Percentiles rank a stretch among this genome's conserved stretches.
These are phyloP conservation scores for Russula brevipes DNA, from an alignment of 768 basidiomycete species.

Conservation along the genomic window DNA sequence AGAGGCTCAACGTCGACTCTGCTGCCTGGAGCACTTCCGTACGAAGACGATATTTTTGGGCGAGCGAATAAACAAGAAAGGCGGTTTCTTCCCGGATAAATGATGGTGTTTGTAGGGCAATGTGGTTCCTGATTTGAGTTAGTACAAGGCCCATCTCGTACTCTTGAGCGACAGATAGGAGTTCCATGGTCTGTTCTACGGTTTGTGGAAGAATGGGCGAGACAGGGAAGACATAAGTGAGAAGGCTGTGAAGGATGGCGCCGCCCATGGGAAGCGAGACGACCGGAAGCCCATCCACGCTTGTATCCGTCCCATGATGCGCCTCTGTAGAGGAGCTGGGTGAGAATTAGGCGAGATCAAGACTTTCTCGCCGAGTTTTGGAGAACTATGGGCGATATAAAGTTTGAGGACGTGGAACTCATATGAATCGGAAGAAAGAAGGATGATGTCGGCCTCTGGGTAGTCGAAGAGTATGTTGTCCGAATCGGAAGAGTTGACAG, in stretches of 20 bases:
- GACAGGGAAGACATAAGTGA: slow-evolving; percentile 8
- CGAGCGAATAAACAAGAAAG: slow-evolving; percentile 2
- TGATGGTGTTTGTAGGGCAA: neutral
- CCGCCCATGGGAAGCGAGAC: neutral
- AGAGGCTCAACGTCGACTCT: neutral
- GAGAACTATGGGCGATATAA: slow-evolving; percentile 40
- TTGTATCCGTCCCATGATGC: neutral
- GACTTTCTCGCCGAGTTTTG: slow-evolving; percentile 32
- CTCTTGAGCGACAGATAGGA: neutral
- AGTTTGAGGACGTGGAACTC: slow-evolving; percentile 42
- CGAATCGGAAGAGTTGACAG: neutral
- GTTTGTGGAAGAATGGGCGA: neutral
- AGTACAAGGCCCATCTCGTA: slow-evolving; percentile 9
- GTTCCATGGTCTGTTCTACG: slow-evolving; percentile 4
- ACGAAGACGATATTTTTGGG: slow-evolving; percentile 4
- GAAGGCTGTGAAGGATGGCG: slow-evolving; percentile 2
- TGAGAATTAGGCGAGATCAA: slow-evolving; percentile 23
- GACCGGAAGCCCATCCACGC: neutral
- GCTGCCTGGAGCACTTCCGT: slow-evolving; percentile 6
- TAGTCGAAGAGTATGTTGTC: slow-evolving; percentile 36
- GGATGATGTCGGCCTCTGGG: slow-evolving; percentile 39
- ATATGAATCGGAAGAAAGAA: slow-evolving; percentile 40
- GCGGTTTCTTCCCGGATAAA: neutral
- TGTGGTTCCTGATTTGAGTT: neutral
- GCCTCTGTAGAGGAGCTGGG: neutral